Evolutionary conservation across 345 rosid species (phyloP).

Genomic region (Eucalyptus marginata): DNA sequence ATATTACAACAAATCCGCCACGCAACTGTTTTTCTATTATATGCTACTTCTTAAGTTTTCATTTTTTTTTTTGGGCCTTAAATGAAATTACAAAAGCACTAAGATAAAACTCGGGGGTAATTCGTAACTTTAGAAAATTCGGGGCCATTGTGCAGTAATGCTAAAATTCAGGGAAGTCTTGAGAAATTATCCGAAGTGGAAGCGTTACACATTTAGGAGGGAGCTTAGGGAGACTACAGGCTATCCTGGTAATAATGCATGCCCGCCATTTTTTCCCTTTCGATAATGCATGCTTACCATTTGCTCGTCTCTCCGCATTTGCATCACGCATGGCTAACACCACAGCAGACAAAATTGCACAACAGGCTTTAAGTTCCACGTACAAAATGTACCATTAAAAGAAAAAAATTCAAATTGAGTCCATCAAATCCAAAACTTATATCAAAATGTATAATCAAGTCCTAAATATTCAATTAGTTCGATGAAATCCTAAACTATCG

Average conservation of each 20-base stretch:
- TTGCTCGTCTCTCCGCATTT: neutral
- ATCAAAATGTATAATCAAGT: neutral
- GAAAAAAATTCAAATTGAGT: neutral
- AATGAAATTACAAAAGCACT: neutral
- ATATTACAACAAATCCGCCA: neutral
- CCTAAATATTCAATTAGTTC: neutral
- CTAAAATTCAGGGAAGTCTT: neutral
- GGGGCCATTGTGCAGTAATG: neutral
- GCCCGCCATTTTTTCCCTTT: neutral
- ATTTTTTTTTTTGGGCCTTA: accelerated
- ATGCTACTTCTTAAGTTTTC: neutral
- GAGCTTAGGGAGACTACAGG: neutral
- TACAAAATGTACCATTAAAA: neutral
- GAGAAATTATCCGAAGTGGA: neutral
- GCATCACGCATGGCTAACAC: too few species aligned
- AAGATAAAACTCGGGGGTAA: neutral
- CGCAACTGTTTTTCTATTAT: neutral
- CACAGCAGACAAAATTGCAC: neutral
- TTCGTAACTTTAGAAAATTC: neutral
- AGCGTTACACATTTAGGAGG: neutral
- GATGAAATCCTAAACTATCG: too few species aligned
- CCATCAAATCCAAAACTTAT: neutral
- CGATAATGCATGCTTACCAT: neutral
- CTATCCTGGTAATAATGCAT: neutral
- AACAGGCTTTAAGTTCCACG: neutral